Evolutionary conservation across 2,329 filamentous ascomycete genomes (phyloP).

Genomic region (Neopestalotiopsis sp.): DNA sequence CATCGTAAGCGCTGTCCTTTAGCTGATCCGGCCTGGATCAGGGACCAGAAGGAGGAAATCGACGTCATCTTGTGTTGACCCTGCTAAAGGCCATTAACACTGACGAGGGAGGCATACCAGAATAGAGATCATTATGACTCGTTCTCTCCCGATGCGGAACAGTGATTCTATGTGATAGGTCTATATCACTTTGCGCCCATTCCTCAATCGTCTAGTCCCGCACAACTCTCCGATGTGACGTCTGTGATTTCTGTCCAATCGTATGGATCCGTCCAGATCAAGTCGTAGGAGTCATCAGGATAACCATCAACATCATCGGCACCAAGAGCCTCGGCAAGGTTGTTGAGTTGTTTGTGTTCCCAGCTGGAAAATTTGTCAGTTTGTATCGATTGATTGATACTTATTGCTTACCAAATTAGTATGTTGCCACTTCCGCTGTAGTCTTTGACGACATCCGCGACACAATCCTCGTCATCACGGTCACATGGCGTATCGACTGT

Average conservation of each 20-base stretch:
- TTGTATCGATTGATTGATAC: background rate
- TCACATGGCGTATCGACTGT: constrained; percentile 60
- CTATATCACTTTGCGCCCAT: too few relatives aligned
- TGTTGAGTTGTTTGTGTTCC: constrained; percentile 59
- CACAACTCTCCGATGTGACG: constrained; percentile 55
- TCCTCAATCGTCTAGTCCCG: constrained; percentile 50
- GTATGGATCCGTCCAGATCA: constrained; percentile 62
- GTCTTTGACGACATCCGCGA: constrained; percentile 51
- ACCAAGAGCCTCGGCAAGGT: constrained; percentile 58
- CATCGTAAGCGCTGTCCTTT: too few relatives aligned
- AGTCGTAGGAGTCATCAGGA: constrained; percentile 53
- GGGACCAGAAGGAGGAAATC: too few relatives aligned
- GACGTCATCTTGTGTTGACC: too few relatives aligned
- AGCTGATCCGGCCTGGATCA: too few relatives aligned
- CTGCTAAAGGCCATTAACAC: too few relatives aligned
- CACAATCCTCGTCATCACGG: constrained; percentile 59
- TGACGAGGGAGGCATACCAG: too few relatives aligned
- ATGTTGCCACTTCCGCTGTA: constrained; percentile 60
- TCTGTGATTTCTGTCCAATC: constrained; percentile 52
- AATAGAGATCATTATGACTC: too few relatives aligned
- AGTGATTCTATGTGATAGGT: too few relatives aligned
- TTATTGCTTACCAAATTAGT: constrained; percentile 52
- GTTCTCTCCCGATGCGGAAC: too few relatives aligned
- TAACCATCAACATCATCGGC: constrained; percentile 52
- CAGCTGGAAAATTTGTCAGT: constrained; percentile 44